phyloP scores from a whole-genome alignment of 306 rosid genomes.

The Alnus rubra region DNA sequence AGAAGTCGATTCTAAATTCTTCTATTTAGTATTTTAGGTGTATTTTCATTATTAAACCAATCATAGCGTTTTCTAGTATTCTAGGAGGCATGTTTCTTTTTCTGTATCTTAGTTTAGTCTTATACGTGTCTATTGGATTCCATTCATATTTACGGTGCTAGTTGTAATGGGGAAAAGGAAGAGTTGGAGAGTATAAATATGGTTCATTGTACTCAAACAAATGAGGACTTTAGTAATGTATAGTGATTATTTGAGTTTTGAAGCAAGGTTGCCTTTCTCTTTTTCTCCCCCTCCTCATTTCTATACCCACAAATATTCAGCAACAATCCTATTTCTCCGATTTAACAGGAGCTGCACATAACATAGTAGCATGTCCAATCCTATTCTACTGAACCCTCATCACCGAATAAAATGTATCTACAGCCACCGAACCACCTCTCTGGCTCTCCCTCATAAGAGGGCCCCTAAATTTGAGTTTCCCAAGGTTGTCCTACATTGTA shows the following conservation, averaged over 20 bases:
- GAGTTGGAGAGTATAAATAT: neutral
- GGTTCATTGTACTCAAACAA: too few relatives aligned
- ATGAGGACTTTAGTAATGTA: neutral
- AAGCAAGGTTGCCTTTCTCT: too few relatives aligned
- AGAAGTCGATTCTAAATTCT: neutral
- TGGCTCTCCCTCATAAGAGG: too few relatives aligned
- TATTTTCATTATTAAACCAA: neutral
- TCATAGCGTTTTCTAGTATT: neutral
- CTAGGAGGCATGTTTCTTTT: neutral
- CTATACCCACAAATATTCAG: too few relatives aligned
- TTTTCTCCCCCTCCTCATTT: too few relatives aligned
- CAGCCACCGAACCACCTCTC: constrained; percentile 1
- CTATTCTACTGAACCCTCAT: neutral
- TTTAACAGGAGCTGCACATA: too few relatives aligned
- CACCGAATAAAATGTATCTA: neutral
- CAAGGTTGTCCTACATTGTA: too few relatives aligned
- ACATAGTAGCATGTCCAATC: too few relatives aligned
- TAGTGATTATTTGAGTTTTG: too few relatives aligned
- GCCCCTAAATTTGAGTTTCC: too few relatives aligned
- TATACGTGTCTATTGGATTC: neutral
- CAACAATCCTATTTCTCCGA: too few relatives aligned
- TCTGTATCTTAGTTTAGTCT: neutral
- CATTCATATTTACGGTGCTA: neutral
- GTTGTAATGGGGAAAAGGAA: neutral
- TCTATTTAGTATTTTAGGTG: neutral